These are phyloP conservation scores for Fragaria ananassa DNA, from an alignment of 306 rosid species.

Conservation along the genomic window DNA sequence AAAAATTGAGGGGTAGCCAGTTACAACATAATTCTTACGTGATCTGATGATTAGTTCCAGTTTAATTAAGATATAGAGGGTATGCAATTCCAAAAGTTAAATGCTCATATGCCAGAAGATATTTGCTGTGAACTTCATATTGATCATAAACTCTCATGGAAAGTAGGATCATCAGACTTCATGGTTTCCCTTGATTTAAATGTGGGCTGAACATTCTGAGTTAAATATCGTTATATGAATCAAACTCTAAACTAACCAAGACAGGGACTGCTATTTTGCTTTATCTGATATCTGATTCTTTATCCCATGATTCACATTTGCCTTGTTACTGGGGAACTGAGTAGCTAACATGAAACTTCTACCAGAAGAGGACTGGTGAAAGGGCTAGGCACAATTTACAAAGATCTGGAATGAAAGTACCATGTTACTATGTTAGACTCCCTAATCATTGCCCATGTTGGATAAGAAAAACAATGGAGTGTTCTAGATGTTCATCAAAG, in stretches of 20 bases:
- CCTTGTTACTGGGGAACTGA: background rate
- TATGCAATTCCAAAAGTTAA: no score
- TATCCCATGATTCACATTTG: background rate
- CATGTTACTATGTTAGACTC: conserved; percentile 9
- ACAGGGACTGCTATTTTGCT: background rate
- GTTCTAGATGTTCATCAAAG: conserved; percentile 22
- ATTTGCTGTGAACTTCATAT: background rate
- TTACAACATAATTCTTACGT: background rate
- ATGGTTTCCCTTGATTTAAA: background rate
- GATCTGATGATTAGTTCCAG: background rate
- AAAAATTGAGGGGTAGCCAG: background rate
- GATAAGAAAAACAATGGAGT: conserved; percentile 18
- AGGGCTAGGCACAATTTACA: background rate
- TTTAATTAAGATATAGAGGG: no score
- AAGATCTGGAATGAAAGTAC: background rate
- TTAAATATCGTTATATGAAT: background rate
- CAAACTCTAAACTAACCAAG: background rate
- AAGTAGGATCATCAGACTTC: background rate
- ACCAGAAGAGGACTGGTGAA: background rate
- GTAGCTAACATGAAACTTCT: background rate
- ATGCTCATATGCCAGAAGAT: background rate
- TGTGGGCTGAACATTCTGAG: background rate
- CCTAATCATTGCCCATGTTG: conserved; percentile 35
- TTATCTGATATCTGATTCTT: background rate
- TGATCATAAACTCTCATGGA: background rate